phyloP scores from a whole-genome alignment of 768 basidiomycete genomes.

The Mycena kentingensis region DNA sequence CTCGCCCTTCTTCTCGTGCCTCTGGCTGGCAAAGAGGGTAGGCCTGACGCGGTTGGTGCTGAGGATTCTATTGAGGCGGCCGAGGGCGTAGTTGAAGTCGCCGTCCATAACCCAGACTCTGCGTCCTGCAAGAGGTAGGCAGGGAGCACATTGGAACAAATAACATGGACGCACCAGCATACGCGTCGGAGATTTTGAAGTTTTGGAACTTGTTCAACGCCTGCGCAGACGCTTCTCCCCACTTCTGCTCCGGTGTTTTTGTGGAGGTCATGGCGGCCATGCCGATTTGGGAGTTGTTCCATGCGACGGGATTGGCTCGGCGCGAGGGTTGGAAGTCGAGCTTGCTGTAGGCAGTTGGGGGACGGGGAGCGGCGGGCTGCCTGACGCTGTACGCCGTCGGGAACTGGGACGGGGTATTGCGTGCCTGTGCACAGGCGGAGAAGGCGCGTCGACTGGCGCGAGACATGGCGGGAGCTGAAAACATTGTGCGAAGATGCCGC shows the following conservation, averaged over 20 bases:
- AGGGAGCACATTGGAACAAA: conserved; percentile 27
- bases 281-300: not conserved
- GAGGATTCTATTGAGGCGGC: conserved; percentile 52
- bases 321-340: not conserved
- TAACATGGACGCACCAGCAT: conserved; percentile 49
- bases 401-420: too few species aligned
- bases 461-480: not conserved
- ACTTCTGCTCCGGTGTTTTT: conserved; percentile 40
- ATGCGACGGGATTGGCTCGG: not conserved
- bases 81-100: conserved; percentile 50
- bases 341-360: not conserved
- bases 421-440: too few species aligned
- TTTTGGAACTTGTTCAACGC: conserved; percentile 25
- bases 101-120: conserved; percentile 49
- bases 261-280: not conserved
- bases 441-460: too few species aligned
- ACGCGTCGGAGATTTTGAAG: conserved; percentile 49
- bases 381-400: too few species aligned
- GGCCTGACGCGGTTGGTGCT: conserved; percentile 54
- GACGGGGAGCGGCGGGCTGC: not conserved
- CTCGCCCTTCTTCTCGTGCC: conserved; percentile 83
- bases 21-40: conserved; percentile 49
- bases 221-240: conserved; percentile 37
- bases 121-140: conserved; percentile 51
- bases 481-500: conserved; percentile 1